Conservation (phyloP, 2,329 filamentous ascomycete species). For the Fusarium sp. region DNA sequence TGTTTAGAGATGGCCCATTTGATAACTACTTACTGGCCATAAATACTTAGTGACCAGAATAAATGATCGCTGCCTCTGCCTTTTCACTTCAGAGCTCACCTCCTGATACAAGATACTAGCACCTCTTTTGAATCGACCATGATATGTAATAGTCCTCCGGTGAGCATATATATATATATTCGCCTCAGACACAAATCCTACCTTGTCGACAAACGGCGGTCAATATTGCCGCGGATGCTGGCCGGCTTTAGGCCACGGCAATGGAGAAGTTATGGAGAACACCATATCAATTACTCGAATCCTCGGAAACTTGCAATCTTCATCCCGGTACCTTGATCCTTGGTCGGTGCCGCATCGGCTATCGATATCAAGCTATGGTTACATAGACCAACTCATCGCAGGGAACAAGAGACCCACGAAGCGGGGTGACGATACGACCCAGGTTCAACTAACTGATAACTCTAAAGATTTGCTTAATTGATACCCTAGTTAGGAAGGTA, state of each 20-base stretch:
- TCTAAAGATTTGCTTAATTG: constrained; percentile 16
- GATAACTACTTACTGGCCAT: not conserved
- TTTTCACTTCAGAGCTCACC: not conserved
- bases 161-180: not conserved
- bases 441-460: constrained; percentile 2
- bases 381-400: not conserved
- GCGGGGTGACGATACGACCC: constrained; percentile 4
- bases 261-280: no score
- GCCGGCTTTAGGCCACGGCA: not conserved
- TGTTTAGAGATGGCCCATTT: not conserved
- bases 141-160: not conserved
- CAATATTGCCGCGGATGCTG: not conserved
- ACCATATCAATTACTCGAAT: not conserved
- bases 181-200: not conserved
- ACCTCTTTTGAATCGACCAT: accelerated
- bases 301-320: not conserved
- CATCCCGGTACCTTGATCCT: not conserved
- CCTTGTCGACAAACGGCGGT: not conserved
- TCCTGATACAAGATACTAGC: accelerated
- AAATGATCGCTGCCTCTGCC: accelerated
- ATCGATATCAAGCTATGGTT: not conserved
- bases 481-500: constrained; percentile 25
- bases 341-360: not conserved
- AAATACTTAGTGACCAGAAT: not conserved
- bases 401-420: not conserved